Percentiles rank a stretch among this genome's conserved stretches.
Evolutionary conservation across 148 eudicot genomes (phyloP).

Genomic region (Cornus kousa): DNA sequence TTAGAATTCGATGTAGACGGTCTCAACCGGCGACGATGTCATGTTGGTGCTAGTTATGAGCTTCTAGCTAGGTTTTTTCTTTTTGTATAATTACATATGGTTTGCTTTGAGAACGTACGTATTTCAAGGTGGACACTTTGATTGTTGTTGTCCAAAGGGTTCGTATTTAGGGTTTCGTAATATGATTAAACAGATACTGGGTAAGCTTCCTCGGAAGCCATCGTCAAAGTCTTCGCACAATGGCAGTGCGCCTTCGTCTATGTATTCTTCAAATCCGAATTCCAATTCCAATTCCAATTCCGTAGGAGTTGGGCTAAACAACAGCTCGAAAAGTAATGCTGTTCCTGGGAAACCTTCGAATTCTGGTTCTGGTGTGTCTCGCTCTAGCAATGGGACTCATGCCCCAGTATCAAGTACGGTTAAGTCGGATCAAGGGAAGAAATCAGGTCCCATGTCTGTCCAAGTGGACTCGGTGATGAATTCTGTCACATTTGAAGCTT

Average conservation of each 20-base stretch:
- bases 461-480: conserved; percentile 1
- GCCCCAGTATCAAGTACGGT: not conserved
- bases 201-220: conserved; percentile 15
- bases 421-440: conserved; percentile 12
- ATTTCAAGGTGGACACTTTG: not conserved
- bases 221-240: conserved; percentile 12
- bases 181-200: conserved; percentile 12
- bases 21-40: not conserved
- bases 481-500: not conserved
- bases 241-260: not conserved
- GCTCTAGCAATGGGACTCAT: conserved; percentile 8
- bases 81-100: not conserved
- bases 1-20: not conserved
- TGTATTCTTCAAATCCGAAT: not conserved
- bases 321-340: not conserved
- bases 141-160: not conserved
- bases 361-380: not conserved
- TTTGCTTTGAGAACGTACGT: not conserved
- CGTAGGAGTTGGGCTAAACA: not conserved
- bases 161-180: not conserved
- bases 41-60: not conserved
- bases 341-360: conserved; percentile 6
- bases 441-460: conserved; percentile 6
- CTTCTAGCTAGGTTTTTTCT: not conserved
- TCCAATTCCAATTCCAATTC: conserved; percentile 2